A percentile compares a stretch with the other conserved stretches of the same genome.
These are phyloP conservation scores for Talinum fruticosum DNA, from an alignment of 148 eudicot species.

Conservation along the genomic window DNA sequence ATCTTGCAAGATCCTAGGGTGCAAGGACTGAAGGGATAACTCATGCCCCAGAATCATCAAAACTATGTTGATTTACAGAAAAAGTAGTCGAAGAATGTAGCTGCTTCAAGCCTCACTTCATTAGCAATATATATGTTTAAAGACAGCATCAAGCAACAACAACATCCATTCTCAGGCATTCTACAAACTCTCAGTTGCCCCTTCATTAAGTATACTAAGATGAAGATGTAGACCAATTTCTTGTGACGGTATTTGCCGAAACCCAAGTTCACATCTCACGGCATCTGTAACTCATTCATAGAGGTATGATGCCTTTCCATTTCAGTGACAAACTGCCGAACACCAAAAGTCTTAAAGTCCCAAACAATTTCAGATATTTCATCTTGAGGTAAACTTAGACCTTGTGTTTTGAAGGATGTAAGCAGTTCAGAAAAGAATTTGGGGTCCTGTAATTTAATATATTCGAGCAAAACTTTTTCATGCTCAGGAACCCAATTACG, in stretches of 20 bases:
- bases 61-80: not conserved
- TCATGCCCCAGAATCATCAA: not conserved
- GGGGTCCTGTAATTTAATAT: no score
- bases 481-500: no score
- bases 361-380: constrained; percentile 70
- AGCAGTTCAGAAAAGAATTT: no score
- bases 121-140: not conserved
- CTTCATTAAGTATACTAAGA: not conserved
- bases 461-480: no score
- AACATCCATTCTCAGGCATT: not conserved
- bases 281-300: not conserved
- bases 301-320: constrained; percentile 4
- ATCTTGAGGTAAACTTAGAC: constrained; percentile 66
- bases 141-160: not conserved
- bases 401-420: constrained; percentile 47
- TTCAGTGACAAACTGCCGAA: constrained; percentile 19
- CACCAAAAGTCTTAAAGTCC: constrained; percentile 76
- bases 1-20: not conserved
- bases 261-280: not conserved
- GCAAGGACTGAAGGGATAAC: not conserved
- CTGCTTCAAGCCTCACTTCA: not conserved
- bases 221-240: not conserved
- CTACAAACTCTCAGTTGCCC: not conserved
- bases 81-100: not conserved
- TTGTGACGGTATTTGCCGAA: not conserved